Conservation (phyloP, 495 filamentous ascomycete genomes). For the Penicillium maclennaniae region DNA sequence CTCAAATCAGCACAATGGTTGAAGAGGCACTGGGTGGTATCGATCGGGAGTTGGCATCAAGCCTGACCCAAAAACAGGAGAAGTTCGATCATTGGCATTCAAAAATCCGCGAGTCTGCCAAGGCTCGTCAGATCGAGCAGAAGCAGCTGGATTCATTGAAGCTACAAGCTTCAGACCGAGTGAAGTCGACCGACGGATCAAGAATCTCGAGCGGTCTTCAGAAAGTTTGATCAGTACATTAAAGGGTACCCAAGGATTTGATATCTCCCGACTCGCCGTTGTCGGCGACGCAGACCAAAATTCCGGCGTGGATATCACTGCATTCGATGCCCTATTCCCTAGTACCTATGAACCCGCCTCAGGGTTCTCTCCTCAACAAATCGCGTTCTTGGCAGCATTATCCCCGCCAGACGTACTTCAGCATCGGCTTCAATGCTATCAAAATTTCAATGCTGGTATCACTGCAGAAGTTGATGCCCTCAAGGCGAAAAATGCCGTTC, state of each 20-base stretch:
- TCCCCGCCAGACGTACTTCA: constrained; percentile 28
- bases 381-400: constrained; percentile 30
- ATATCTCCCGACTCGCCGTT: constrained; percentile 26
- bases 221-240: constrained; percentile 42
- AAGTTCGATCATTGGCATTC: constrained; percentile 72
- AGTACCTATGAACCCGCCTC: constrained; percentile 32
- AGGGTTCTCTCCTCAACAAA: constrained; percentile 39
- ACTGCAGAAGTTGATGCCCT: constrained; percentile 37
- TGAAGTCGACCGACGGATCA: constrained; percentile 56
- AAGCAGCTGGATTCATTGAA: constrained; percentile 65
- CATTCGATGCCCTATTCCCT: constrained; percentile 36
- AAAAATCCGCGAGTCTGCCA: constrained; percentile 73
- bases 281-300: constrained; percentile 54
- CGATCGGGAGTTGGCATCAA: constrained; percentile 68
- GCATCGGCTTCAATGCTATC: constrained; percentile 30
- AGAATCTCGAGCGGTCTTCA: constrained; percentile 55
- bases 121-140: constrained; percentile 69
- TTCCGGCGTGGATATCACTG: constrained; percentile 41
- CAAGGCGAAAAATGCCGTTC: constrained; percentile 42
- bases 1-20: constrained; percentile 40
- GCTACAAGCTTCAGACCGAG: constrained; percentile 52
- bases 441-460: constrained; percentile 33
- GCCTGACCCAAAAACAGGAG: constrained; percentile 75
- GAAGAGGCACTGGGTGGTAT: constrained; percentile 59
- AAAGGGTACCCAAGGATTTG: constrained; percentile 30